Evolutionary conservation across 345 rosid species (phyloP).

Genomic region (Citrus medica): DNA sequence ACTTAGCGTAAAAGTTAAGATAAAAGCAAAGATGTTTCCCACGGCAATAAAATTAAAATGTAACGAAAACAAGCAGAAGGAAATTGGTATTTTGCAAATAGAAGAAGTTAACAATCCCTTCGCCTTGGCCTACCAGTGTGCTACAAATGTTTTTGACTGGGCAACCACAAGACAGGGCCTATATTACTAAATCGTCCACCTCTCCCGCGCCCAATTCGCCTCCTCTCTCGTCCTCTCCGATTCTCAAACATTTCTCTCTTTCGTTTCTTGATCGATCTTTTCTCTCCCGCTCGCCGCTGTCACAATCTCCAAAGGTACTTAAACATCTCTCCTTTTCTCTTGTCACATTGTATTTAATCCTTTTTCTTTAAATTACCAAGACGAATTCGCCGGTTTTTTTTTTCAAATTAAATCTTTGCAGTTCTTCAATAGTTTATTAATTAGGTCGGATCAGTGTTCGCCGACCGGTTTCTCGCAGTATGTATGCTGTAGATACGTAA

Average conservation of each 20-base stretch:
- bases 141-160: constrained; percentile 21
- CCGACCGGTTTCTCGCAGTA: neutral
- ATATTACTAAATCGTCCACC: constrained; percentile 25
- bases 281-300: neutral
- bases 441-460: constrained; percentile 4
- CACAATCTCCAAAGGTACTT: neutral
- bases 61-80: neutral
- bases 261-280: neutral
- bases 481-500: neutral
- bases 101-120: too few species aligned
- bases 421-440: neutral
- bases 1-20: neutral
- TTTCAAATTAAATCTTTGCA: constrained; percentile 16
- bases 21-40: neutral
- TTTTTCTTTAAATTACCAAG: neutral
- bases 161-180: constrained; percentile 17
- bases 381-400: constrained; percentile 1
- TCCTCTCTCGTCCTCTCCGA: constrained; percentile 47
- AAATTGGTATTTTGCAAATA: too few species aligned
- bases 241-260: constrained; percentile 12
- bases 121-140: too few species aligned
- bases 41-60: neutral
- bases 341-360: neutral
- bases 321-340: neutral
- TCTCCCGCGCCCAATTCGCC: constrained; percentile 59